Evolutionary conservation across 176 grass and related monocot genomes (phyloP).

Genomic region (Carex cristatella): DNA sequence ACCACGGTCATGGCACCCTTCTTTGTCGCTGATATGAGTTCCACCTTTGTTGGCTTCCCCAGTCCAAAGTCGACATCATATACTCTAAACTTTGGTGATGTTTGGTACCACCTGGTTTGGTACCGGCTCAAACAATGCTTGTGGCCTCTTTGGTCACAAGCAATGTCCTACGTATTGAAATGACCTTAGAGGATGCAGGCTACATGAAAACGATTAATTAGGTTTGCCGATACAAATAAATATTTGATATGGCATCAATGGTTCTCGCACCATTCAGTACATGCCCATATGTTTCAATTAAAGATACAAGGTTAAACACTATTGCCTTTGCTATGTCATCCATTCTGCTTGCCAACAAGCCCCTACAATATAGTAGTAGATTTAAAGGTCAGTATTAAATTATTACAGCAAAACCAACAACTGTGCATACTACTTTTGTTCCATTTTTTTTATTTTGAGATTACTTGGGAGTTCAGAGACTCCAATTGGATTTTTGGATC

Average conservation of each 20-base stretch:
- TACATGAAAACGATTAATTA: constrained; percentile 30
- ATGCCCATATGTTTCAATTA: constrained; percentile 67
- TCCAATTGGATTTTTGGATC: background rate
- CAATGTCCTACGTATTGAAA: constrained; percentile 12
- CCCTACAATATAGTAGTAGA: constrained; percentile 42
- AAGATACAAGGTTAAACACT: constrained; percentile 57
- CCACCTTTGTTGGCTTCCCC: too few species aligned
- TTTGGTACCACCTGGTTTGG: constrained; percentile 76
- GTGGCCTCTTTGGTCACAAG: constrained; percentile 32
- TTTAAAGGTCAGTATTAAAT: background rate
- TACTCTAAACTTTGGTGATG: too few species aligned
- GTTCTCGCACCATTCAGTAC: constrained; percentile 78
- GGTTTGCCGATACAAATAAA: background rate
- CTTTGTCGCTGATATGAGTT: too few species aligned
- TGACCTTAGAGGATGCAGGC: constrained; percentile 78
- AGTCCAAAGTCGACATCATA: too few species aligned
- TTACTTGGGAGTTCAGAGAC: background rate
- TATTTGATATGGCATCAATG: background rate
- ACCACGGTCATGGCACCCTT: too few species aligned
- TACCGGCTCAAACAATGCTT: constrained; percentile 62
- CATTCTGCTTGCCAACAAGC: constrained; percentile 93
- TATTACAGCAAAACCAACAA: background rate
- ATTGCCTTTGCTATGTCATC: constrained; percentile 73
- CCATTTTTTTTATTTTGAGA: background rate
- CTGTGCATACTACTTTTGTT: background rate